These are phyloP conservation scores for Aspergillus candidus DNA, from an alignment of 2,329 filamentous ascomycete genomes.

Conservation along the genomic window DNA sequence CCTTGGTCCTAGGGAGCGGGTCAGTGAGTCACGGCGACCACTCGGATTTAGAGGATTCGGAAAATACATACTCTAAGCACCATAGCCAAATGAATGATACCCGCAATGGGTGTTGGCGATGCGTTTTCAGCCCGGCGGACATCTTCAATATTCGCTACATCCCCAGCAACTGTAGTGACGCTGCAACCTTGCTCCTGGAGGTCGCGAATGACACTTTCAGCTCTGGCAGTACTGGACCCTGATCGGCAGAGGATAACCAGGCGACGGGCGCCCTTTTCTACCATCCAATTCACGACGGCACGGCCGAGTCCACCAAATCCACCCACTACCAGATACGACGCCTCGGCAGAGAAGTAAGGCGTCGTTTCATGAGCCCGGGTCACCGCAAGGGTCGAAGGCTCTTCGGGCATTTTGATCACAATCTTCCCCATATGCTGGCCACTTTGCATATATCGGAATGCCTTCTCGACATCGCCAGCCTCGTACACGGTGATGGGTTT, in stretches of 20 bases:
- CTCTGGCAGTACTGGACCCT: conserved; percentile 5
- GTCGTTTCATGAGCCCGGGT: conserved; percentile 1
- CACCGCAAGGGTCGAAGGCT: background rate
- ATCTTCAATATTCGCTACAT: conserved; percentile 14
- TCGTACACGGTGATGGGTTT: conserved; percentile 14
- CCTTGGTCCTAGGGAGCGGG: conserved; percentile 10
- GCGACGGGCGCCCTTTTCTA: conserved; percentile 29
- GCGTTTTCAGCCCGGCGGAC: conserved; percentile 12
- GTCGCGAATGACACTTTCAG: conserved; percentile 18
- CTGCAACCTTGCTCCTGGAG: conserved; percentile 18
- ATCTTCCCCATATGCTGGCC: conserved; percentile 45
- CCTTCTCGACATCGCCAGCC: conserved; percentile 29
- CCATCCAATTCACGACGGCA: conserved; percentile 30
- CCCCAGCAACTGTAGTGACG: conserved; percentile 13
- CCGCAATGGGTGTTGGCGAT: conserved; percentile 11
- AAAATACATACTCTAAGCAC: conserved; percentile 5
- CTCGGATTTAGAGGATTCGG: too few relatives aligned
- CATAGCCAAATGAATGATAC: conserved; percentile 19
- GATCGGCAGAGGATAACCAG: conserved; percentile 32
- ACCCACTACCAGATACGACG: conserved; percentile 32
- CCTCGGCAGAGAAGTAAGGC: conserved; percentile 2
- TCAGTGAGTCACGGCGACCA: background rate
- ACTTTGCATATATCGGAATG: conserved; percentile 41
- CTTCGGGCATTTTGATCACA: conserved; percentile 19
- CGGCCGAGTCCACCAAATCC: conserved; percentile 39